phyloP scores from a whole-genome alignment of 1,284 basidiomycete genomes.

The Boletus smithii region DNA sequence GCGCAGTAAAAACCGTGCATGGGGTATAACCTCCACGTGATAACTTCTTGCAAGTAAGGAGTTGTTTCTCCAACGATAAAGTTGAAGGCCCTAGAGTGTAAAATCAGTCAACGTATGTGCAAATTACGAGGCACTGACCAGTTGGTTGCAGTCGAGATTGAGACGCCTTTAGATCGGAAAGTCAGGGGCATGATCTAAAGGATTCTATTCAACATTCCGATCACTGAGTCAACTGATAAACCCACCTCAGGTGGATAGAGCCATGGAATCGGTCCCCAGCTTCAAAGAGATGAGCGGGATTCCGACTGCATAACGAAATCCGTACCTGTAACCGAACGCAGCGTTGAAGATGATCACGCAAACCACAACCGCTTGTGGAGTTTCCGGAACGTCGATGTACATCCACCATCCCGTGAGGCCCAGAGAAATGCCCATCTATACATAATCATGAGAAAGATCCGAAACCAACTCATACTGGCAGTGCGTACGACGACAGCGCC shows the following conservation, averaged over 20 bases:
- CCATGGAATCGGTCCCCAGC: slow-evolving; percentile 83
- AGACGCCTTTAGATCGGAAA: slow-evolving; percentile 92
- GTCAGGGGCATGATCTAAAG: slow-evolving; percentile 85
- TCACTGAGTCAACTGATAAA: slow-evolving; percentile 1
- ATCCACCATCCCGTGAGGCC: slow-evolving; percentile 89
- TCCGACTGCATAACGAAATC: slow-evolving; percentile 13
- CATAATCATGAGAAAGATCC: slow-evolving; percentile 2
- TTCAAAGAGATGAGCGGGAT: slow-evolving; percentile 12
- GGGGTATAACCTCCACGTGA: slow-evolving; percentile 91
- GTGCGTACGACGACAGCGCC: slow-evolving; percentile 79
- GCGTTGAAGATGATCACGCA: slow-evolving; percentile 95
- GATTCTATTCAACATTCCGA: slow-evolving; percentile 7
- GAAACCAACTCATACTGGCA: slow-evolving; percentile 2
- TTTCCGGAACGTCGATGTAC: slow-evolving; percentile 84
- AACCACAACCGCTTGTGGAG: slow-evolving; percentile 85
- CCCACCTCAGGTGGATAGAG: slow-evolving; percentile 81
- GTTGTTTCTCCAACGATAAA: slow-evolving; percentile 89
- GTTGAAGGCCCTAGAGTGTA: slow-evolving; percentile 72
- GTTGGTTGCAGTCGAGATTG: slow-evolving; percentile 82
- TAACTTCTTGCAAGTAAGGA: slow-evolving; percentile 84
- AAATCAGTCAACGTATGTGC: slow-evolving; percentile 32
- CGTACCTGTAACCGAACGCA: slow-evolving; percentile 80
- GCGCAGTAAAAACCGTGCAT: slow-evolving; percentile 96
- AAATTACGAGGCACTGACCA: slow-evolving; percentile 21
- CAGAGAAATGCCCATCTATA: slow-evolving; percentile 76